Percentiles rank a stretch among this genome's conserved stretches.
Evolutionary conservation across 495 filamentous ascomycete genomes (phyloP).

Genomic region (Haplographium delicatum): DNA sequence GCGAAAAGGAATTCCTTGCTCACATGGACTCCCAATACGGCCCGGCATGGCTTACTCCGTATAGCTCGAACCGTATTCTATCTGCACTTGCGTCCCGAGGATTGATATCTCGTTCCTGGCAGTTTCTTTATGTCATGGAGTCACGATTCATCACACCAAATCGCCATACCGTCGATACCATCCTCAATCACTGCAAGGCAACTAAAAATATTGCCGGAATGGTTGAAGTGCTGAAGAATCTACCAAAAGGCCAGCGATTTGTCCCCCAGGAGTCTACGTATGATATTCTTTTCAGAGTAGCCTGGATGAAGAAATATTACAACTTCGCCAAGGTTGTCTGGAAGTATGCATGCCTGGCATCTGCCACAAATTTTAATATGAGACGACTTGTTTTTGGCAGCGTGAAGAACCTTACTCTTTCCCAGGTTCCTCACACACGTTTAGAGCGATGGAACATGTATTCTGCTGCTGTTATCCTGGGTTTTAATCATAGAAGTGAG

Average conservation of each 20-base stretch:
- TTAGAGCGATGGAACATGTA: background rate
- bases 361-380: constrained; percentile 11
- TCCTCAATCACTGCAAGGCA: constrained; percentile 19
- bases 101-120: constrained; percentile 15
- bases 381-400: constrained; percentile 3
- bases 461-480: constrained; percentile 2
- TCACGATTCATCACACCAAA: constrained; percentile 8
- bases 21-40: constrained; percentile 20
- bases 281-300: constrained; percentile 16
- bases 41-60: constrained; percentile 12
- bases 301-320: constrained; percentile 11
- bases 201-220: constrained; percentile 10
- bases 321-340: constrained; percentile 21
- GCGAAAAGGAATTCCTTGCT: constrained; percentile 11
- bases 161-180: constrained; percentile 9
- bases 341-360: constrained; percentile 22
- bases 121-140: constrained; percentile 18
- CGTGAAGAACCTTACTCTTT: background rate
- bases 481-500: background rate
- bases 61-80: constrained; percentile 15
- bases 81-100: constrained; percentile 10
- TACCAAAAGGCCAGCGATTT: background rate
- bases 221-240: constrained; percentile 8
- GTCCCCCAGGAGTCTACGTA: constrained; percentile 13
- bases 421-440: background rate